A percentile compares a stretch with the other conserved stretches of the same genome.
These are phyloP conservation scores for Anthracocystis panici-leucophaei DNA, from an alignment of 1,284 basidiomycete genomes.

Conservation along the genomic window DNA sequence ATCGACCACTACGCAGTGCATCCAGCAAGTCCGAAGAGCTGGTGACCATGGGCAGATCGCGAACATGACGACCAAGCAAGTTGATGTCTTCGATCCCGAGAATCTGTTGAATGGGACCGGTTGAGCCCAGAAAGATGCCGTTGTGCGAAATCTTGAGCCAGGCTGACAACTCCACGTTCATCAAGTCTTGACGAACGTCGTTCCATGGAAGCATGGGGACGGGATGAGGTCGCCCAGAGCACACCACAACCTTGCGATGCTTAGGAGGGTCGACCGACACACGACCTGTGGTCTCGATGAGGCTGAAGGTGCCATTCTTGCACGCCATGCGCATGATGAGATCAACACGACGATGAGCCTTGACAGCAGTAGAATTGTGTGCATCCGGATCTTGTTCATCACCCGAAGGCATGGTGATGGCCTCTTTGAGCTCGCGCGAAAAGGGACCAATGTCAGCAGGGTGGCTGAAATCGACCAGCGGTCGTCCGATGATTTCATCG, in stretches of 20 bases:
- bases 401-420: slow-evolving; percentile 32
- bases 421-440: slow-evolving; percentile 90
- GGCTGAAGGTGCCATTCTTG: slow-evolving; percentile 40
- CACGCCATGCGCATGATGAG: slow-evolving; percentile 51
- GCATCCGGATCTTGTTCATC: slow-evolving; percentile 25
- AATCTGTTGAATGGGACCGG: slow-evolving; percentile 47
- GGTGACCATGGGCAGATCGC: slow-evolving; percentile 50
- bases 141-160: slow-evolving; percentile 55
- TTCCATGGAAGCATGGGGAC: slow-evolving; percentile 53
- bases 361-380: slow-evolving; percentile 35
- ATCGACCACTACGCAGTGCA: slow-evolving; percentile 39
- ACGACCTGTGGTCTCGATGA: slow-evolving; percentile 49
- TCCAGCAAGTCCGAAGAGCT: slow-evolving; percentile 49
- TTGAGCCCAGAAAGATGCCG: slow-evolving; percentile 50
- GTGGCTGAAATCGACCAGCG: slow-evolving; percentile 82
- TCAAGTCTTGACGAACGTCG: slow-evolving; percentile 43
- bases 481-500: slow-evolving; percentile 83
- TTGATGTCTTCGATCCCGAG: slow-evolving; percentile 48
- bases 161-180: slow-evolving; percentile 26
- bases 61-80: slow-evolving; percentile 43
- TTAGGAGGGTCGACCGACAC: slow-evolving; percentile 52
- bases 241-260: slow-evolving; percentile 54
- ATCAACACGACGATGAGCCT: slow-evolving; percentile 37
- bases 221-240: slow-evolving; percentile 48
- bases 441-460: slow-evolving; percentile 89